Evolutionary conservation across 2,329 filamentous ascomycete genomes (phyloP).

Genomic region (Sporothrix phasma): DNA sequence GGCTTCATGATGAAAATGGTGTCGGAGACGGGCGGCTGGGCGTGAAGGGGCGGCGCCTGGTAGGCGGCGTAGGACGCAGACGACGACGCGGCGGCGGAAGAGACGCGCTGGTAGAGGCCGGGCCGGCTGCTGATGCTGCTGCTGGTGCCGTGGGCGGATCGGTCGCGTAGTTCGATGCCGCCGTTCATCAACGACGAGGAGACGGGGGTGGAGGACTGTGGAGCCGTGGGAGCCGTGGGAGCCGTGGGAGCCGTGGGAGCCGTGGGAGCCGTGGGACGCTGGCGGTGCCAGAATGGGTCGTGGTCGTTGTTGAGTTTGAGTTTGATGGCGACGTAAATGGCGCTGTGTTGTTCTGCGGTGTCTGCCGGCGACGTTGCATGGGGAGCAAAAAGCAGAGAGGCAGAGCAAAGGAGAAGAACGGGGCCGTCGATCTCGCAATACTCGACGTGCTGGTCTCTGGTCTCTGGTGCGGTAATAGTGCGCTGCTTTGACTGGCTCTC

Average conservation of each 20-base stretch:
- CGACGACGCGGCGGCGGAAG: slow-evolving; percentile 2
- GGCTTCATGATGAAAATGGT: slow-evolving; percentile 68
- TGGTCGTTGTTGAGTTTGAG: background rate
- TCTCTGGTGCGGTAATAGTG: slow-evolving; percentile 4
- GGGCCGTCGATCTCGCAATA: background rate
- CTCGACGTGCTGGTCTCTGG: background rate
- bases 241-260: too few species aligned
- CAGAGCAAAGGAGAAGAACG: background rate
- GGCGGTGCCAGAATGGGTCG: background rate
- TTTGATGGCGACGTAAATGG: background rate
- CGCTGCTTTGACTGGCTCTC: too few species aligned
- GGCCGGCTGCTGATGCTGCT: slow-evolving; percentile 19
- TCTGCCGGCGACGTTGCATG: slow-evolving; percentile 20
- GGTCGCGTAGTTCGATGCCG: slow-evolving; percentile 19
- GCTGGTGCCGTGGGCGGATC: slow-evolving; percentile 16
- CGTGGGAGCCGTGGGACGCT: too few species aligned
- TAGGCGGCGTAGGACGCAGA: background rate
- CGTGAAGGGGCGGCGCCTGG: background rate
- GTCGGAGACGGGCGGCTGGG: slow-evolving; percentile 3
- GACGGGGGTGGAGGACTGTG: background rate
- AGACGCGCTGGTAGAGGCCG: slow-evolving; percentile 3
- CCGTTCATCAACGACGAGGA: slow-evolving; percentile 10
- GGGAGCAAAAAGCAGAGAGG: background rate
- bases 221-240: too few species aligned
- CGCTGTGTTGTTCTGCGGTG: slow-evolving; percentile 10